Evolutionary conservation across 2,329 filamentous ascomycete genomes (phyloP), one percentile per base, ranked within the genome.

Genomic region (Fusarium sp.): DNA sequence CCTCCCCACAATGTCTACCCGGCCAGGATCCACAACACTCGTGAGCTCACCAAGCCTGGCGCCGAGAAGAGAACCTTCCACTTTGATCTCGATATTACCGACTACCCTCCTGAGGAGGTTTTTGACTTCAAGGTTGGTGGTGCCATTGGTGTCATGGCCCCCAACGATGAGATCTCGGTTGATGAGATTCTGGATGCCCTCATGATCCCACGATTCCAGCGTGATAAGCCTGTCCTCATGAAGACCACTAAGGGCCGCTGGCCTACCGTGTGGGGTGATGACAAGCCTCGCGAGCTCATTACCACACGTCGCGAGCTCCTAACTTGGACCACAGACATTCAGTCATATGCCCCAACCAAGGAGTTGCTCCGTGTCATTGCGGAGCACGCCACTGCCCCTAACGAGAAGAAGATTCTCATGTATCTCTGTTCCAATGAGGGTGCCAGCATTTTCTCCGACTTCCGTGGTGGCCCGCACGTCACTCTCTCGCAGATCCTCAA

Each of bases 201-300:
- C 24, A 88, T 93, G 77, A 88, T 98, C 28, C 95, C 95, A 7
- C 92, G 90, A 42, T 94, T 92, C 79, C 87, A 96, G 69, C 92
- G 96, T 36, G 93, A 97, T 84, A 96, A 94, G 86, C 92, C 93
- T 20, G 89, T 98, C 24, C 86, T 93, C 24, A 84, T 98, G 76
- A 91, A 91, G 81, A 98, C 96, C 1, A 90, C 88, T 41, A 90
- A 88, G 69, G 96, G 96, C 39, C 90, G 96, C 56, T 99, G 96
- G 96, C 96, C 96, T 8, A 99, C 96, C 1, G 97, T 99, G 56
- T 99, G 96, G 96, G 96, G 96, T 47, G 94, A 97, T 5, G 96
- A 98, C 26, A 84, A 93, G 82, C 84, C 95, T 12, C 90, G 96
- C 64, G 92, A 96, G 80, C 86, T 99, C n/a, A 87, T 95, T 63